Base-by-base conservation (phyloP, 1,284 basidiomycete species). In the Lentinus polychrous region DNA sequence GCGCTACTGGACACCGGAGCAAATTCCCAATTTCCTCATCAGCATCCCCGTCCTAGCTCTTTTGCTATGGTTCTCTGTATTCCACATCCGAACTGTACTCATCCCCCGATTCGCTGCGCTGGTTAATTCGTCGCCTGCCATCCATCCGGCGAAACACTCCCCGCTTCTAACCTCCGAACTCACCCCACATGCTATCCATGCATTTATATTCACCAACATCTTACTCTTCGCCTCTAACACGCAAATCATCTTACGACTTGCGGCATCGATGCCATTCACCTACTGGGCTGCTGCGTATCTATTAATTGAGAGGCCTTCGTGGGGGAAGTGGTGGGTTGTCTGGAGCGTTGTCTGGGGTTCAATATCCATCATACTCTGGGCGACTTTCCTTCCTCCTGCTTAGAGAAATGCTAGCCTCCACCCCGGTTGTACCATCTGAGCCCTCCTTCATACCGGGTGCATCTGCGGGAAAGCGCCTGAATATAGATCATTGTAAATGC, bases 21-120 rank as follows among this genome's bases (percentile, higher is more conserved):
- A 98, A 63, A 54, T 91, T 1, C 95, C 95, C 27, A 97, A 98
- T 66, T 90, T 98, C 63, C 50, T 87, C 45, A 73, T 98, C 36
- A 84, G 89, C 1, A 60, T 79, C 0, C 95, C 95, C 0, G 77
- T 88, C 0, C 71, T 91, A 39, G 36, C 67, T 31, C 69, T 81
- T 3, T 70, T 86, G 3, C 65, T 82, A 23, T 53, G 65, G 6
- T 76, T 73, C 52, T 68, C 71, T 10, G 46, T 57, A 18, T 60
- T 63, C 46, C 70, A 76, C 53, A 55, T 78, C 37, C 53, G 42
- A 2, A 51, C 55, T 23, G 41, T 56, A 4, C 42, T 57, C 46
- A 8, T 54, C 8, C 56, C 57, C 6, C 50, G 50, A 2, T 33
- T 59, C 34, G 47, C 38, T 43, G 3, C 17, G 8, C 22, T 14